Base-by-base conservation (phyloP, 2,329 filamentous ascomycete genomes). In the Pestalotiopsis sp. region DNA sequence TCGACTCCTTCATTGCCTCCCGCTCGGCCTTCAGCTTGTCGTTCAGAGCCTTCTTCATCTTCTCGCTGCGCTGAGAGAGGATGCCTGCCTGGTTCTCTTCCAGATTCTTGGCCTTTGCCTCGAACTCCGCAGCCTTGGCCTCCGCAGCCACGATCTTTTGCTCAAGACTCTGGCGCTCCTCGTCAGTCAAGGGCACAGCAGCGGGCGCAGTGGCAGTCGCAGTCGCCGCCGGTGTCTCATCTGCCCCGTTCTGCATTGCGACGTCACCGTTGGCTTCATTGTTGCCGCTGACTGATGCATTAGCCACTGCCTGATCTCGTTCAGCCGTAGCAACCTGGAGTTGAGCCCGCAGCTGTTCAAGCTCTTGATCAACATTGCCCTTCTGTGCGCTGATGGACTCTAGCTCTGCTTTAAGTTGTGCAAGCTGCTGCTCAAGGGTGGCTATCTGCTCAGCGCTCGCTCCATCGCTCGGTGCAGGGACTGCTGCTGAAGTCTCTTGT, bases 331-430 rank as follows among this genome's bases (percentile, higher is more conserved):
- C 86, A 10, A 83, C 81, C 64, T 90, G 84, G 13, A 97, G 81
- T 73, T 94, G 90, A 6, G 77, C 71, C 38, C 82, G 85, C 2
- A 90, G 76, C 26, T 76, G 78, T 59, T 84, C 81, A 2, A 92
- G 82, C 69, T 92, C 89, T 67, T 88, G 81, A 71, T 93, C 88
- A n/a, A 93, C 83, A 2, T 83, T 83, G 20, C 89, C 84, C 78
- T 93, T 94, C 76, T 96, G 90, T 10, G 88, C 83, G 6, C 82
- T 89, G 65, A 91, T 85, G 1, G 83, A 84, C 57, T 90, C 89
- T 10, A 96, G 85, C 72, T 94, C 88, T 71, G 89, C 87, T 24
- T 81, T 84, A 14, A 83, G 77, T 56, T 81, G 77, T 2, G 76
- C 71, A 7, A 89, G 79, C 69, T 89, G 82, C 69, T 83, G 80